Evolutionary conservation across 2,329 filamentous ascomycete genomes (phyloP), one percentile per base, ranked within the genome.

Genomic region (Monilinia vaccinii-corymbosi): DNA sequence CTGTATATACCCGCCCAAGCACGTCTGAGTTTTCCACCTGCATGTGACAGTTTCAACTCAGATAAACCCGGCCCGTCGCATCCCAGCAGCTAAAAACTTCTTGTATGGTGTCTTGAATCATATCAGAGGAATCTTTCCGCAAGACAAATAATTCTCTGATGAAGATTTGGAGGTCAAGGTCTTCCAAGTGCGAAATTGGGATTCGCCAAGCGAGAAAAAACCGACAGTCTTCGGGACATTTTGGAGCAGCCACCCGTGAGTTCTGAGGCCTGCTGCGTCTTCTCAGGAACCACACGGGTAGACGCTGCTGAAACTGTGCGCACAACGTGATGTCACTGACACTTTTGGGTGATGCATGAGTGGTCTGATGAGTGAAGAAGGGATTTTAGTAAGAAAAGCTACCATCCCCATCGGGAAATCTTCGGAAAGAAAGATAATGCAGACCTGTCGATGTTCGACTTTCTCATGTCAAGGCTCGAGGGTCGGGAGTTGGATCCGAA

Each of bases 311-410:
- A 49, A 36, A 53, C 31, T 32, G 14, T 23, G 38, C 40, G 21
- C 28, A 59, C 56, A 59, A 53, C 48, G 56, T 59, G 56, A 59
- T 53, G 48, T 53, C 51, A 53, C 38, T 53, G 51, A 44, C 38
- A 53, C 51, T 32, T 44, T 44, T 46, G 16, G 40, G 32, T 34
- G 50, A 21, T 53, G 56, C 48, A 59, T 18, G 31, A 46, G 16
- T 42, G 42, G 40, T 16, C 40, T 25, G 28, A n/a, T 59, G 38
- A 23, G 38, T 32, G 25, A 32, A 53, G 16, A 25, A 16, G 25
- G 23, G 44, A 32, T 7, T 32, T 23, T 44, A 28, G 25, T 53
- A 10, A 44, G 18, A 25, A 31, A 42, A n/a, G 21, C 9, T 18
- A 32, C 38, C 18, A 44, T 23, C 18, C 25, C 16, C 18, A 32